These are phyloP conservation scores for Taphrina confusa DNA, from an alignment of 1,139 yeast genomes.

Conservation along the genomic window DNA sequence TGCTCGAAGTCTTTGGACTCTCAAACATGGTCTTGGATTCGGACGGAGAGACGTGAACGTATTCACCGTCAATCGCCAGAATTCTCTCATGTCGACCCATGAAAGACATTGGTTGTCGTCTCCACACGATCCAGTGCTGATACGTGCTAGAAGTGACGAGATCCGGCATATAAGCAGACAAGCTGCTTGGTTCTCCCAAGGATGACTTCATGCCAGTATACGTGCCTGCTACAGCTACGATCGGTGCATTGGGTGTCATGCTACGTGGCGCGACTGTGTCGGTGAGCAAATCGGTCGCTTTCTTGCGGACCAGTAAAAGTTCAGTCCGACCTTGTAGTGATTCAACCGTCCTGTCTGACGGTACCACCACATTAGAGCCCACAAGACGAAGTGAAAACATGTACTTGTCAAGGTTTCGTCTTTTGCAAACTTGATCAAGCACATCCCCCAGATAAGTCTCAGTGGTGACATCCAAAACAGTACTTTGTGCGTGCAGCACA, in stretches of 20 bases:
- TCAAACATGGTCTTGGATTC: constrained; percentile 67
- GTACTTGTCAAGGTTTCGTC: constrained; percentile 45
- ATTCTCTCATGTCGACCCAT: constrained; percentile 79
- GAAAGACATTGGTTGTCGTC: constrained; percentile 83
- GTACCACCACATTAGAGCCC: constrained; percentile 41
- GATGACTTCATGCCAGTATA: constrained; percentile 7
- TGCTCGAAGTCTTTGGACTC: constrained; percentile 80
- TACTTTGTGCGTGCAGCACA: constrained; percentile 13
- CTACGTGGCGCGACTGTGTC: constrained; percentile 21
- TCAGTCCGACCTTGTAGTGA: constrained; percentile 38
- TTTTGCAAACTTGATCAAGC: constrained; percentile 46
- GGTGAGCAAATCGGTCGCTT: constrained; percentile 10
- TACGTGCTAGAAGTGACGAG: constrained; percentile 41
- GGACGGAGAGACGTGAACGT: constrained; percentile 83
- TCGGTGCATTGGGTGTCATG: constrained; percentile 31
- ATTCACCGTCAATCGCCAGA: constrained; percentile 88
- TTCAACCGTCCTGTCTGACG: constrained; percentile 38
- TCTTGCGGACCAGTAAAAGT: constrained; percentile 33
- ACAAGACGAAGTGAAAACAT: constrained; percentile 47
- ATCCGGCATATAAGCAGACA: constrained; percentile 11
- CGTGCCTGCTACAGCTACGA: constrained; percentile 11
- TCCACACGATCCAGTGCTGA: constrained; percentile 73
- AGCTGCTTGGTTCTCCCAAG: background rate
- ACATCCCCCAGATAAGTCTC: constrained; percentile 43
- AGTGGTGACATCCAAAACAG: constrained; percentile 35